Conservation (phyloP, 257 asterid species). For the Solanum ossicruentum region DNA sequence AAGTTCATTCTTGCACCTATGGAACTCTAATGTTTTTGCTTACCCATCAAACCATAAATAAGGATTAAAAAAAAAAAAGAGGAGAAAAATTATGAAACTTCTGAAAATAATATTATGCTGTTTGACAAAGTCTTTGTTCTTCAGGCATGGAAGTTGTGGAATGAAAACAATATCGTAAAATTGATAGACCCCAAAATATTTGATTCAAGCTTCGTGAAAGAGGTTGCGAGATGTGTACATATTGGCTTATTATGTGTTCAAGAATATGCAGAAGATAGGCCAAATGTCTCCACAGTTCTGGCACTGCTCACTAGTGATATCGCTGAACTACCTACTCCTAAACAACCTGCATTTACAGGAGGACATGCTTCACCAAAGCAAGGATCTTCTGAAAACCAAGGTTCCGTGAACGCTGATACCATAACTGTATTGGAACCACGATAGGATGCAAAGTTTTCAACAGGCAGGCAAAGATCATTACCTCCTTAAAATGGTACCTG, state of each 20-base stretch:
- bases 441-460: neutral
- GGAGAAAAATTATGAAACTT: neutral
- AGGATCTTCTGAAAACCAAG: constrained; percentile 13
- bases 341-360: constrained; percentile 18
- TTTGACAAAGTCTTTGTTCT: neutral
- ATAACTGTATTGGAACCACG: constrained; percentile 33
- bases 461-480: neutral
- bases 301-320: constrained; percentile 30
- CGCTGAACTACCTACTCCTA: constrained; percentile 12
- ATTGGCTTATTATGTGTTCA: constrained; percentile 16
- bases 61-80: neutral
- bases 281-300: constrained; percentile 27
- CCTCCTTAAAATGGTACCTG: neutral
- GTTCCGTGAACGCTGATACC: constrained; percentile 21
- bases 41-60: neutral
- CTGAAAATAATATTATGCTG: neutral
- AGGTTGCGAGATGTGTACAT: constrained; percentile 27
- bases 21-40: neutral
- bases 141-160: constrained; percentile 53
- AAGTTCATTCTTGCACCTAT: constrained; percentile 4
- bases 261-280: constrained; percentile 47
- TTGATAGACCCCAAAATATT: constrained; percentile 28
- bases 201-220: neutral
- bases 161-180: constrained; percentile 9
- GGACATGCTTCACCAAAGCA: constrained; percentile 8